These are phyloP conservation scores for Phytophthora foliorum DNA, from an alignment of 352 stramenopile species.

Conservation along the genomic window DNA sequence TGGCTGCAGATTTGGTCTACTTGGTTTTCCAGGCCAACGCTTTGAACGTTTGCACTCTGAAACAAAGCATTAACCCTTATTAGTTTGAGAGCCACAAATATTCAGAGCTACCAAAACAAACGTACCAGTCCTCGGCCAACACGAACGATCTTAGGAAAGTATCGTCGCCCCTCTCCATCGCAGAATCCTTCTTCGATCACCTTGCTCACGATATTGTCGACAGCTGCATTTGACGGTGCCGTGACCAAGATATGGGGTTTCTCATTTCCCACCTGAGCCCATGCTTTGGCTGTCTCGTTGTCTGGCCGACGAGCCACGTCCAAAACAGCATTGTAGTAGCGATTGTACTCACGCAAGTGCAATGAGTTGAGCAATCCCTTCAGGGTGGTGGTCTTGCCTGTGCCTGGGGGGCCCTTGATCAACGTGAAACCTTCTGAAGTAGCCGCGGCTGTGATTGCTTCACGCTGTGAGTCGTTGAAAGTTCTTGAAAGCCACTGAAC, in stretches of 20 bases:
- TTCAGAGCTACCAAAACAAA: slow-evolving; percentile 4
- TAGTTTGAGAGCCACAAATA: not conserved
- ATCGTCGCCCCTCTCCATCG: slow-evolving; percentile 93
- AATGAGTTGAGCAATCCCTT: slow-evolving; percentile 93
- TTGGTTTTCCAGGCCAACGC: slow-evolving; percentile 86
- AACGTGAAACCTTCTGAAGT: slow-evolving; percentile 92
- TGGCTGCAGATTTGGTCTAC: slow-evolving; percentile 87
- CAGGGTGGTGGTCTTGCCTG: slow-evolving; percentile 94
- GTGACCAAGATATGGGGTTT: slow-evolving; percentile 95
- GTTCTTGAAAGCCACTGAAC: slow-evolving; percentile 79
- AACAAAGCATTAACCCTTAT: not conserved
- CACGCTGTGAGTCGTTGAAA: slow-evolving; percentile 92
- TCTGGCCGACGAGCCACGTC: slow-evolving; percentile 85
- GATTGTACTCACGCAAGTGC: slow-evolving; percentile 93
- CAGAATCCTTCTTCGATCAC: slow-evolving; percentile 97
- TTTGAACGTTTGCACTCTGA: slow-evolving; percentile 82
- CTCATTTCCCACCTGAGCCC: slow-evolving; percentile 86
- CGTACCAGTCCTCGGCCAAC: slow-evolving; percentile 89
- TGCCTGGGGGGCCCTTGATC: slow-evolving; percentile 92
- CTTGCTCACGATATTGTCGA: slow-evolving; percentile 98
- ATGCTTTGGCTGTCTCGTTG: slow-evolving; percentile 83
- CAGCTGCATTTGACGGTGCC: slow-evolving; percentile 95
- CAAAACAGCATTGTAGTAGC: slow-evolving; percentile 92
- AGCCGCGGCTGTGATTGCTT: slow-evolving; percentile 90
- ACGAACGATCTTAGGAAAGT: slow-evolving; percentile 96